Evolutionary conservation across 2,329 filamentous ascomycete species (phyloP).

Genomic region (Stemphylium beticola): DNA sequence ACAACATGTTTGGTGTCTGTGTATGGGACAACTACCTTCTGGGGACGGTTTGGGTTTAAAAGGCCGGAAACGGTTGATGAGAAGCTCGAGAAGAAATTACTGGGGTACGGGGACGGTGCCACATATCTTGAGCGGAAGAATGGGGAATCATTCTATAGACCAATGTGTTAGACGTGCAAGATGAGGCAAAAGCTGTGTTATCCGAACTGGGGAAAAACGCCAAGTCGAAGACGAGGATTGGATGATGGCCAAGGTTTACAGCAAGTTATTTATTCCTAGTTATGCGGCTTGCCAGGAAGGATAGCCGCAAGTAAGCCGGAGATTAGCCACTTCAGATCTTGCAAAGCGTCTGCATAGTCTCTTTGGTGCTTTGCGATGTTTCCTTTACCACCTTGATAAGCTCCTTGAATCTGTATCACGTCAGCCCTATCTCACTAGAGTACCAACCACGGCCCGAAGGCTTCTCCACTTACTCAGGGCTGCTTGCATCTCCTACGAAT

Average conservation of each 20-base stretch:
- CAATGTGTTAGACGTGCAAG: neutral
- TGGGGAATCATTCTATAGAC: neutral
- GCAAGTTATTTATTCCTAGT: neutral
- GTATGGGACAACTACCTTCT: conserved; percentile 20
- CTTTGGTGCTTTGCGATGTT: conserved; percentile 71
- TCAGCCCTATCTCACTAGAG: conserved; percentile 1
- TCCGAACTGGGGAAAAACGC: too few species aligned
- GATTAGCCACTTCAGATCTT: conserved; percentile 54
- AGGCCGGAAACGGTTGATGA: neutral
- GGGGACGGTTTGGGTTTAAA: conserved; percentile 22
- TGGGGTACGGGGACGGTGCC: conserved; percentile 22
- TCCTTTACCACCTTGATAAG: conserved; percentile 82
- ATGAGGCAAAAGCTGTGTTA: neutral
- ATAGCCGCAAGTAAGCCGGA: neutral
- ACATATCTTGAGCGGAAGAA: conserved; percentile 21
- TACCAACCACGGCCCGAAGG: neutral
- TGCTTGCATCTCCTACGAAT: conserved; percentile 79
- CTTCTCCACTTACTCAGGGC: conserved; percentile 57
- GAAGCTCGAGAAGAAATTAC: conserved; percentile 13
- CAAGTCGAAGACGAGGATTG: too few species aligned
- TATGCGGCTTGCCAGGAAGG: neutral
- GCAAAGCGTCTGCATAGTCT: conserved; percentile 69
- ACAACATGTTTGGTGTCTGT: conserved; percentile 20
- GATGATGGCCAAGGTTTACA: too few species aligned
- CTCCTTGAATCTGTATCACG: conserved; percentile 64